Base-by-base conservation (phyloP, 148 eudicot genomes). In the Hydrangea macrophylla region DNA sequence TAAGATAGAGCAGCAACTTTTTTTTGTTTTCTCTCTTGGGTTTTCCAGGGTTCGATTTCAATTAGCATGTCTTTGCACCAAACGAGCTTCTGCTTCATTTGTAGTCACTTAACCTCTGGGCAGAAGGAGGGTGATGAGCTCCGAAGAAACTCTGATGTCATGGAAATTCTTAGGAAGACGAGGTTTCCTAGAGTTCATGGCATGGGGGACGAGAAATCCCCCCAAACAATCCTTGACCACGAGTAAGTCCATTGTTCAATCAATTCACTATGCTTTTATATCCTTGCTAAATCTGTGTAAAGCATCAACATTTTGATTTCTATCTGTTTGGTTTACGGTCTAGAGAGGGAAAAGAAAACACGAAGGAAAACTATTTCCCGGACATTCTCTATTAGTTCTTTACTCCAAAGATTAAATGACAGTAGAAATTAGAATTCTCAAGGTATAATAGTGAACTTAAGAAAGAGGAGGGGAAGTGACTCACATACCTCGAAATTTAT, bases 71-170 rank as follows among this genome's bases (percentile, higher is more conserved):
- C 87, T 50, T 73, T 94, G 87, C 96, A 94, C 76, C 90, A 81
- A 74, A 94, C 98, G 31, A 94, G 96, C 79, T 94, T 94, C 75
- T 94, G 98, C 92, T 94, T 94, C 70, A 69, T 94, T 40, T 94
- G 98, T 79, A 86, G 83, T 77, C 98, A 94, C 78, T 81, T 94
- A 64, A 94, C 92, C 42, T 94, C 97, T 0, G 98, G 98, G 10
- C 89, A 94, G 71, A 94, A 90, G 67, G 98, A 94, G 74, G 96
- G 98, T 1, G 97, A 94, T 58, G 98, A 94, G 80, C 81, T 88
- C 35, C 69, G 98, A 74, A 90, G 98, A 64, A 94, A 94, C 71
- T 85, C 96, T 0, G 98, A 94, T 88, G 97, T 94, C 62, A 71
- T 90, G 96, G 98, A 94, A 79, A 90, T 94, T 58, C 78, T 90